These are phyloP conservation scores for Nakaseomyces nivariensis DNA, from an alignment of 1,139 yeast genomes.

Conservation along the genomic window DNA sequence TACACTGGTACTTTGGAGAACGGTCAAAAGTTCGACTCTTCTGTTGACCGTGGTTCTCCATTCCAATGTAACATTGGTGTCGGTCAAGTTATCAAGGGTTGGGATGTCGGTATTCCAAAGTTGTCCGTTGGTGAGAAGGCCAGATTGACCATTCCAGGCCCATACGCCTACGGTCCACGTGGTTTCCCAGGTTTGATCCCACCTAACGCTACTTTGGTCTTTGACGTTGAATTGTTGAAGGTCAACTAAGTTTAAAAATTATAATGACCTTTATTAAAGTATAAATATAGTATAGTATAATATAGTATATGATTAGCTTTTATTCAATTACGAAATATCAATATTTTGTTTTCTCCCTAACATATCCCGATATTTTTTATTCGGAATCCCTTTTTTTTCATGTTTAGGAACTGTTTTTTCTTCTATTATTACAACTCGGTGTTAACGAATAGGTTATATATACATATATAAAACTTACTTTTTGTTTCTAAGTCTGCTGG, in stretches of 20 bases:
- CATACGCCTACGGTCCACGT: constrained; percentile 86
- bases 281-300: neutral
- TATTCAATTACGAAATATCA: neutral
- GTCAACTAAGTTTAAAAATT: constrained; percentile 42
- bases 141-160: constrained; percentile 81
- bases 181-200: constrained; percentile 96
- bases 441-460: neutral
- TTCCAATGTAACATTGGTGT: constrained; percentile 90
- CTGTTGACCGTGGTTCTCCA: constrained; percentile 88
- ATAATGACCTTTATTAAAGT: neutral
- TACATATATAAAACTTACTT: constrained; percentile 9
- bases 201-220: constrained; percentile 86
- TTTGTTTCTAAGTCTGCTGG: constrained; percentile 23
- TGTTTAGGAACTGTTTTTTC: neutral
- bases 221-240: constrained; percentile 82
- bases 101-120: constrained; percentile 90
- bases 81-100: constrained; percentile 91
- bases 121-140: constrained; percentile 90
- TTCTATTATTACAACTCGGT: neutral
- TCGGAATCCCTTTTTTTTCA: neutral
- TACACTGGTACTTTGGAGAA: constrained; percentile 90
- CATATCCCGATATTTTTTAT: no score
- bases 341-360: neutral
- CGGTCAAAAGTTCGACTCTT: constrained; percentile 92
- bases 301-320: neutral